Evolutionary conservation across 768 basidiomycete species (phyloP).

Genomic region (Leccinum subtestaceum): DNA sequence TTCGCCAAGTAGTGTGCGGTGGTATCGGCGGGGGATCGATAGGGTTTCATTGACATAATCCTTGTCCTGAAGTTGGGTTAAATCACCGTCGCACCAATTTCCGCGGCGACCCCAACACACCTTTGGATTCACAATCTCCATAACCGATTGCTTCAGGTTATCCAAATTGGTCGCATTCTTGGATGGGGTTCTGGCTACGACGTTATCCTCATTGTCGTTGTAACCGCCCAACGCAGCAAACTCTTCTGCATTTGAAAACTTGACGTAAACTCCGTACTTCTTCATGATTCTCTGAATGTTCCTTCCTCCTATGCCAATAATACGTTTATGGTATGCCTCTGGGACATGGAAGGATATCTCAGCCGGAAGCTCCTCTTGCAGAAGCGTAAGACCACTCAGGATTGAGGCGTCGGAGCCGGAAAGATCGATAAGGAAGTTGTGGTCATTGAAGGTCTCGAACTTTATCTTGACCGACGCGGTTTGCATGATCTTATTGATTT

Average conservation of each 20-base stretch:
- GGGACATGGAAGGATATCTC: conserved; percentile 99
- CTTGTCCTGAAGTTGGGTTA: conserved; percentile 65
- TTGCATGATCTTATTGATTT: conserved; percentile 99
- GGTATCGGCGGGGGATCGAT: conserved; percentile 90
- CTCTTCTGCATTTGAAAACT: conserved; percentile 97
- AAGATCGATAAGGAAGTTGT: conserved; percentile 92
- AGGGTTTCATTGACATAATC: conserved; percentile 94
- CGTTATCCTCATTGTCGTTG: conserved; percentile 97
- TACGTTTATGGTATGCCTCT: conserved; percentile 97
- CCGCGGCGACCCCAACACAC: conserved; percentile 39
- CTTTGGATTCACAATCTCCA: conserved; percentile 98
- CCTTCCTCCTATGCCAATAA: conserved; percentile 96
- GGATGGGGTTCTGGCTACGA: conserved; percentile 95
- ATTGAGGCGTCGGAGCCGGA: conserved; percentile 82
- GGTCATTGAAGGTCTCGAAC: conserved; percentile 96
- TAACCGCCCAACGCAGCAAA: conserved; percentile 94
- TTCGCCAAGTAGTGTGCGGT: conserved; percentile 92
- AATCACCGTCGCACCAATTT: conserved; percentile 1
- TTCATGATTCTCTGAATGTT: conserved; percentile 99
- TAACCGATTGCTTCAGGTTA: conserved; percentile 91
- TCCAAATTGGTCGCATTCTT: conserved; percentile 97
- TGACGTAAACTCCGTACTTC: conserved; percentile 99
- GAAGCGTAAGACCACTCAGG: conserved; percentile 79
- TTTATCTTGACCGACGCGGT: conserved; percentile 96
- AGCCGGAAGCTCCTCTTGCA: conserved; percentile 97